phyloP scores from a whole-genome alignment of 2,329 filamentous ascomycete species.

The Xylariales sp. region DNA sequence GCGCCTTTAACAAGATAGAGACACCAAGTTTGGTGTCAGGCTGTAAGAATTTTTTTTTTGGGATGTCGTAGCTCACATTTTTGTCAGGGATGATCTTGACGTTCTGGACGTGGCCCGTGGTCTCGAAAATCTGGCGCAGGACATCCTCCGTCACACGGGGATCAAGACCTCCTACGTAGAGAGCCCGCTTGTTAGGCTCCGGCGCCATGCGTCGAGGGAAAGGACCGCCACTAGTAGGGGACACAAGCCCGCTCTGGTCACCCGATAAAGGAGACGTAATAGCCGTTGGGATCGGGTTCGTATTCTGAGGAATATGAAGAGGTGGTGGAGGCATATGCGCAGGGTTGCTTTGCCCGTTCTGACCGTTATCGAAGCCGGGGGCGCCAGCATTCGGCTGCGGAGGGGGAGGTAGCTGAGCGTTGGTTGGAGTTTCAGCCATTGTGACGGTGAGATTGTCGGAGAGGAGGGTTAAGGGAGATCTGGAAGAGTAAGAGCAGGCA shows the following conservation, averaged over 20 bases:
- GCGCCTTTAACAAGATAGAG: too few relatives aligned
- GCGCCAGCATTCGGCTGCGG: constrained; percentile 65
- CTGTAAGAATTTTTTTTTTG: too few relatives aligned
- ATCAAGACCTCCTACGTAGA: constrained; percentile 94
- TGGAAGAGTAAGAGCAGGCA: too few relatives aligned
- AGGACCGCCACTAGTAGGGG: constrained; percentile 75
- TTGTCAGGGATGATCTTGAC: constrained; percentile 99
- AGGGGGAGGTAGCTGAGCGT: constrained; percentile 65
- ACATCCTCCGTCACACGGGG: constrained; percentile 95
- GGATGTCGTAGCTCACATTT: constrained; percentile 67
- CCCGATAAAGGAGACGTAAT: constrained; percentile 83
- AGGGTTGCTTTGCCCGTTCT: constrained; percentile 66
- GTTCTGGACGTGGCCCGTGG: constrained; percentile 94
- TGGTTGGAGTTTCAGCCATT: constrained; percentile 74
- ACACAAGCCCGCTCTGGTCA: constrained; percentile 65
- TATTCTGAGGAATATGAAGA: constrained; percentile 93
- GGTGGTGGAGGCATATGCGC: constrained; percentile 86
- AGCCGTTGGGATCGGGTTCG: constrained; percentile 87
- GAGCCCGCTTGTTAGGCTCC: constrained; percentile 95
- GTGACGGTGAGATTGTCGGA: constrained; percentile 24
- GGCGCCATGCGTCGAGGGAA: constrained; percentile 88
- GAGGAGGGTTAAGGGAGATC: constrained; percentile 2
- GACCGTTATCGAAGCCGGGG: constrained; percentile 72
- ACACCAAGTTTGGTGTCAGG: neutral
- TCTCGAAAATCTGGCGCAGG: constrained; percentile 96